Conservation (phyloP, 495 filamentous ascomycete genomes). For the Arthonia radiata region DNA sequence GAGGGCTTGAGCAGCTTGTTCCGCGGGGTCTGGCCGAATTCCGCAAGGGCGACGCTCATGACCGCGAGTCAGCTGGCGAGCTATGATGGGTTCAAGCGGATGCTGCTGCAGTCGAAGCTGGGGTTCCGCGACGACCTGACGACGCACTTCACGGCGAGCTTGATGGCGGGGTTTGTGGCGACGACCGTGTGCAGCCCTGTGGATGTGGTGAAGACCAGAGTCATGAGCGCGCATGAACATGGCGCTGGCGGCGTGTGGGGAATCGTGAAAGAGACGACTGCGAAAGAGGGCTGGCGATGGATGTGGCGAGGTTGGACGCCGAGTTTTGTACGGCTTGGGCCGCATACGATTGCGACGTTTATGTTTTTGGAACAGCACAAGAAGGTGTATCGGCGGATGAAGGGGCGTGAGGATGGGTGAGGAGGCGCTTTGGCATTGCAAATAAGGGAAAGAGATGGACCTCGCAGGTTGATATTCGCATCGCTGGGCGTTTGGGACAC, state of each 20-base stretch:
- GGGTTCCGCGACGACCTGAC: conserved; percentile 34
- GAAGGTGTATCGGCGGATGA: conserved; percentile 31
- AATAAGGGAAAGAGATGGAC: too few species aligned
- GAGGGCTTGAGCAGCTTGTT: conserved; percentile 54
- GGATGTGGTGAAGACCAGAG: conserved; percentile 88
- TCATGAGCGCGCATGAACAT: conserved; percentile 50
- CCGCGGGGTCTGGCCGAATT: conserved; percentile 82
- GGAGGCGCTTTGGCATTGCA: too few species aligned
- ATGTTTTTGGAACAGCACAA: conserved; percentile 85
- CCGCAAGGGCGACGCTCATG: conserved; percentile 74
- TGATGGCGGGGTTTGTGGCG: conserved; percentile 77
- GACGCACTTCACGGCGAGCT: conserved; percentile 70
- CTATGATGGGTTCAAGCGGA: conserved; percentile 73
- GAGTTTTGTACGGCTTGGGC: conserved; percentile 75
- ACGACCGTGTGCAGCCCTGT: conserved; percentile 89
- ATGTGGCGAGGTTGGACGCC: conserved; percentile 97
- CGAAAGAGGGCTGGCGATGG: conserved; percentile 58
- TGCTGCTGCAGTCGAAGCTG: conserved; percentile 46
- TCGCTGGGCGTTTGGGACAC: too few species aligned
- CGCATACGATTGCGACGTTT: conserved; percentile 88
- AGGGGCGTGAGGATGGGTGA: too few species aligned
- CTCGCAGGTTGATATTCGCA: too few species aligned
- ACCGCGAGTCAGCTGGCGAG: conserved; percentile 72
- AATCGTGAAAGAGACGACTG: conserved; percentile 38
- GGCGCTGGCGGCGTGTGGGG: conserved; percentile 18